Percentiles rank a stretch among this genome's conserved stretches.
Evolutionary conservation across 495 filamentous ascomycete species (phyloP).

Genomic region (Tuber melanosporum): DNA sequence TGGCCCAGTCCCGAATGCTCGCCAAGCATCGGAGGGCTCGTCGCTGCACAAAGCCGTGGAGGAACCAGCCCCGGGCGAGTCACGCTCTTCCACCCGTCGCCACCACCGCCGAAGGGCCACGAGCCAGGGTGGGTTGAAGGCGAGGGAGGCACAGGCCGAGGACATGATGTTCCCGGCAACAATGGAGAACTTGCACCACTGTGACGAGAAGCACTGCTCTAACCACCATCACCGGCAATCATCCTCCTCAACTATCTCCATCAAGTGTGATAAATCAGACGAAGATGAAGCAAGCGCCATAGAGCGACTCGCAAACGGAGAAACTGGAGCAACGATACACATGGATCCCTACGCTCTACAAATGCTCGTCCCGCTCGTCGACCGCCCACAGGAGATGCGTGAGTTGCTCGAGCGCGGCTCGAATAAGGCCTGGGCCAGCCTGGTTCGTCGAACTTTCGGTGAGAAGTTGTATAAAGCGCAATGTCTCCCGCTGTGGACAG

Average conservation of each 20-base stretch:
- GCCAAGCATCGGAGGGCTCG: slow-evolving; percentile 20
- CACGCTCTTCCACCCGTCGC: slow-evolving; percentile 15
- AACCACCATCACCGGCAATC: slow-evolving; percentile 39
- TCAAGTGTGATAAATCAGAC: slow-evolving; percentile 34
- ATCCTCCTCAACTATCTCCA: slow-evolving; percentile 30
- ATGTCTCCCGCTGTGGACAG: slow-evolving; percentile 35
- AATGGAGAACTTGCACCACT: slow-evolving; percentile 33
- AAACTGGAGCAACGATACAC: slow-evolving; percentile 31
- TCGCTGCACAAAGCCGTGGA: slow-evolving; percentile 19
- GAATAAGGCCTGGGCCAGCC: slow-evolving; percentile 31
- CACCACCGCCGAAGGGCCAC: slow-evolving; percentile 28
- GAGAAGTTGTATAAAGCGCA: slow-evolving; percentile 27
- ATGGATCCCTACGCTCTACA: slow-evolving; percentile 34
- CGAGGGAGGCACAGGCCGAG: slow-evolving; percentile 13
- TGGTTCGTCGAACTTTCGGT: slow-evolving; percentile 30
- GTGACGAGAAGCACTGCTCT: slow-evolving; percentile 31
- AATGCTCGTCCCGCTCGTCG: slow-evolving; percentile 38
- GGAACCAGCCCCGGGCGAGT: slow-evolving; percentile 11
- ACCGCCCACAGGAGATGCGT: slow-evolving; percentile 33
- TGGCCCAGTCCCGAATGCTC: slow-evolving; percentile 24
- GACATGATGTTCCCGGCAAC: slow-evolving; percentile 31
- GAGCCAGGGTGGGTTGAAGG: slow-evolving; percentile 13
- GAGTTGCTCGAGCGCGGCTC: slow-evolving; percentile 31
- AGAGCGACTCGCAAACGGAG: slow-evolving; percentile 3
- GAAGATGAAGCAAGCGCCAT: slow-evolving; percentile 24